Evolutionary conservation across 2,329 filamentous ascomycete genomes (phyloP), one percentile per base, ranked within the genome.

Genomic region (Passalora sequoiae): DNA sequence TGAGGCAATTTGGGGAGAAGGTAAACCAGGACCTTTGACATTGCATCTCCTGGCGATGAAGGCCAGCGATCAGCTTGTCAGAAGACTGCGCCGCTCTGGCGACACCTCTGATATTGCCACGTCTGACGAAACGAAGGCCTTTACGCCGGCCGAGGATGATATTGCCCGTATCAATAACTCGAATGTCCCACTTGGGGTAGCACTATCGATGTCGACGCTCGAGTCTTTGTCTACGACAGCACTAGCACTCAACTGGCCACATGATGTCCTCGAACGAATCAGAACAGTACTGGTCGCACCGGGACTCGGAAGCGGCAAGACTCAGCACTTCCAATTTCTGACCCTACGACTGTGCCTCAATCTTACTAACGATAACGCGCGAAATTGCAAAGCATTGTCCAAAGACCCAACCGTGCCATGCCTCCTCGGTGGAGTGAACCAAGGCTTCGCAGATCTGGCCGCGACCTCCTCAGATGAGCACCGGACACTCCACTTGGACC

Each of bases 291-390:
- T 59, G 8, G 38, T 41, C 4, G 29, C 43, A n/a, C 50, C 54
- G 1, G 15, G 27, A 9, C 33, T 56, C 7, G 36, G 42, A 4
- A 22, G 35, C n/a, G 38, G 36, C 7, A 44, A 31, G 13, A 19
- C 49, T 4, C 49, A 47, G 13, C 50, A 59, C 17, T 47, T 60
- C 1, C 46, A 47, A 4, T 62, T 62, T 40, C 64, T 80, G 13
- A 67, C 79, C 20, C 69, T 91, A 35, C 80, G 86, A 44, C 74
- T 96, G 3, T 82, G 86, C 25, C 76, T 95, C 50, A 94, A 94
- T 57, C 75, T 89, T 38, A 92, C 89, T 6, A 95, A 95, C 68
- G 86, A 88, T 55, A 85, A 86, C 49, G 67, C 76, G 0, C 70
- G 72, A 10, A 80, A 86, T 9, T 88, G 86, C 29, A 75, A 78